Base-by-base conservation (phyloP, 257 asterid species). In the Phtheirospermum japonicum region DNA sequence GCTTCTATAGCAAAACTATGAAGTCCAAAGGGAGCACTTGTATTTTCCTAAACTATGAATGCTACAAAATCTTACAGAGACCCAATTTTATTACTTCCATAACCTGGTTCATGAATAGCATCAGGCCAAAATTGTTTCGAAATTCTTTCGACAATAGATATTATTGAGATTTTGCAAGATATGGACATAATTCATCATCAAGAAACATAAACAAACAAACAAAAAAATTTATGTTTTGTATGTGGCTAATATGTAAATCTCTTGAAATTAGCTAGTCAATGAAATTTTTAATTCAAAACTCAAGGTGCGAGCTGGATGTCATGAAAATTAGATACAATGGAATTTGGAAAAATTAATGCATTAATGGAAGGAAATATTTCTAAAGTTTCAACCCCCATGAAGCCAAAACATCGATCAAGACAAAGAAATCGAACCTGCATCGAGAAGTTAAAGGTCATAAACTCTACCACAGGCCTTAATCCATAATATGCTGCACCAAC, bases 401-500 rank as follows among this genome's bases (percentile, higher is more conserved):
- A 57, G 48, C 37, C 16, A 48, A 59, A 71, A 62, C 56, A 73
- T 45, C 30, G 28, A 42, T 23, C 36, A 63, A 16, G 57, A 40
- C 7, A 34, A 70, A 57, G 42, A 68, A 64, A 23, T 49, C 69
- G 6, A 20, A 89, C 98, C 97, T 92, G 98, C 98, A 92, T 83
- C n/a, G 97, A 79, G 82, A 92, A 92, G 85, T 88, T 92, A 60
- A 92, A 84, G 17, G 98, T 92, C 98, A 92, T 92, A 72, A 92
- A 92, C 73, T 92, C 98, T 49, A 92, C 54, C 40, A 92, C 69
- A 59, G 98, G 98, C 83, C 59, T 86, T 62, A 92, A 76, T 61
- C 98, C 98, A 66, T 92, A 73, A 76, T 92, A 92, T 56, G 98
- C 98, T 54, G 98, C 95, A 65, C 98, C 98, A 33, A 92, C 97